Base-by-base conservation (phyloP, 768 basidiomycete species). In the Suillus americanus region DNA sequence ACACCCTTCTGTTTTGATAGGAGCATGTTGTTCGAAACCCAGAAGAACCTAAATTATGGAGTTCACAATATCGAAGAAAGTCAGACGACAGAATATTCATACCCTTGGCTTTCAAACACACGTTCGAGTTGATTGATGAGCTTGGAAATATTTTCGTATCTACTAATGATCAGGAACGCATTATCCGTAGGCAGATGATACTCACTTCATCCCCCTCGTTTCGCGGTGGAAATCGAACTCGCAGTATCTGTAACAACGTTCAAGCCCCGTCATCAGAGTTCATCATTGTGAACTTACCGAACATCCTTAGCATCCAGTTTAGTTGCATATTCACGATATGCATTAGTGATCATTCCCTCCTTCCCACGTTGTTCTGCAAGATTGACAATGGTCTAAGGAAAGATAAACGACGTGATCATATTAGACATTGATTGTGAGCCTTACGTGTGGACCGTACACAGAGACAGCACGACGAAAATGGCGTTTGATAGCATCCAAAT, bases 201-300 rank as follows among this genome's bases (percentile, higher is more conserved):
- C 57, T 61, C 77, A 94, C 90, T 92, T 94, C 97, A 99, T 97
- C 25, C 97, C 96, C 72, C 86, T 90, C 13, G 95, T 97, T 75
- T 97, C 94, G 3, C 80, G 84, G 76, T 98, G 97, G 75, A 98
- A 99, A 74, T 98, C 97, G 71, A 95, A 98, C 71, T 88, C 90
- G 66, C 80, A 78, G 70, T 94, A 94, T 66, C 91, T 93, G 65
- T 51, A 66, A 64, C 37, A 63, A 38, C 50, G 60, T 43, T 50
- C 45, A 40, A 28, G 30, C 40, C 40, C 25, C 10, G 23, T 10
- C 20, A 28, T 38, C 46, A 35, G 53, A 30, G 18, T n/a, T 25
- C 41, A 50, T 40, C 7, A 3, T 13, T 20, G 37, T 40, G 28
- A 45, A 74, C 86, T 51, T 71, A 91, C 90, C 79, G 79, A 23